A percentile compares a stretch with the other conserved stretches of the same genome.
phyloP scores from a whole-genome alignment of 768 basidiomycete genomes.

The Hirschioporus abietinus region DNA sequence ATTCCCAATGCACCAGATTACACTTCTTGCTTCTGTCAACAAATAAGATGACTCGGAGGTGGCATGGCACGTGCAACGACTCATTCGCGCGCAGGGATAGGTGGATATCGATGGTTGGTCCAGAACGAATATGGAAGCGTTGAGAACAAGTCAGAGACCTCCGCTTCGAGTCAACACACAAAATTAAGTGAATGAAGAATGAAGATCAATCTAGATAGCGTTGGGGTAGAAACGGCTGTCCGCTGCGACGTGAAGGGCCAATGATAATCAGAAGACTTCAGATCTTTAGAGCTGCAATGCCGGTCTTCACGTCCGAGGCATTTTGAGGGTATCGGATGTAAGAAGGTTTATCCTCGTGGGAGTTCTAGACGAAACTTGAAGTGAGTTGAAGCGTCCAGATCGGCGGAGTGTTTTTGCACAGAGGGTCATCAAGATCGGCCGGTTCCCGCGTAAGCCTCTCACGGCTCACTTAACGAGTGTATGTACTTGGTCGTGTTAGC shows the following conservation, averaged over 20 bases:
- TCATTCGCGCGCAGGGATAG: too few species aligned
- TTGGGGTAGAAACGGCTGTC: background rate
- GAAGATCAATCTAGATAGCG: background rate
- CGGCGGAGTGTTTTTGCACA: background rate
- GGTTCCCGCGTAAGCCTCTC: background rate
- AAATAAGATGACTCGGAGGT: too few species aligned
- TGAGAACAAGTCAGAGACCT: background rate
- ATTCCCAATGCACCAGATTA: too few species aligned
- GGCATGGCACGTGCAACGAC: too few species aligned
- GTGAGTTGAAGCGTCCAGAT: background rate
- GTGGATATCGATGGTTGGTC: too few species aligned
- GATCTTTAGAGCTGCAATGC: background rate
- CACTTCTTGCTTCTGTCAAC: too few species aligned
- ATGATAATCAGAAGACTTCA: background rate
- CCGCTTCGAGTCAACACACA: background rate
- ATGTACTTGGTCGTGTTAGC: background rate
- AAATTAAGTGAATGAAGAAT: background rate
- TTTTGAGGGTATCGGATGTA: background rate
- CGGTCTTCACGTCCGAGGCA: background rate
- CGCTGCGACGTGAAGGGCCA: background rate
- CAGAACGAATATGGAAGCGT: too few species aligned
- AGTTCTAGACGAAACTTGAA: background rate
- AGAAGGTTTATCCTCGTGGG: background rate
- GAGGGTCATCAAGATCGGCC: too few species aligned
- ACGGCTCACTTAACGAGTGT: background rate